Percentiles rank a stretch among this genome's conserved stretches.
Evolutionary conservation across 2,329 filamentous ascomycete genomes (phyloP).

Genomic region (Aspergillus spinulosporus): DNA sequence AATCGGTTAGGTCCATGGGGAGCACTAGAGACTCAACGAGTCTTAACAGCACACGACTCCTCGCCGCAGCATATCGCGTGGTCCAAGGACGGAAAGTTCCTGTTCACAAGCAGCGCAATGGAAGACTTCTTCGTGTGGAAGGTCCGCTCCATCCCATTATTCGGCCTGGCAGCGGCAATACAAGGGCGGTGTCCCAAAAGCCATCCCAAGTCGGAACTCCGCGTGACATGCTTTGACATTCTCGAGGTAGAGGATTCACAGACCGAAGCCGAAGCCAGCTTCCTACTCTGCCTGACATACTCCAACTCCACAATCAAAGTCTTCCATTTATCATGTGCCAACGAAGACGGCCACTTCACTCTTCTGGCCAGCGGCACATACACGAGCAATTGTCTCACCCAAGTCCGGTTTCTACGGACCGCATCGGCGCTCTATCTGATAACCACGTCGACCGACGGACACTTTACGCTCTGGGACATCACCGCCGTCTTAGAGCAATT

Average conservation of each 20-base stretch:
- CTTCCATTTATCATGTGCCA: slow-evolving; percentile 43
- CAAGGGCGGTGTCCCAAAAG: slow-evolving; percentile 51
- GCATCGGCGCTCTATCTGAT: slow-evolving; percentile 47
- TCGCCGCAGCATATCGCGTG: slow-evolving; percentile 81
- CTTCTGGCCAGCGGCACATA: slow-evolving; percentile 60
- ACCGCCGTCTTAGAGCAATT: slow-evolving; percentile 30
- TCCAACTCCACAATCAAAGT: slow-evolving; percentile 78
- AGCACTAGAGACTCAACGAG: slow-evolving; percentile 56
- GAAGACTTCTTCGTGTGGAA: slow-evolving; percentile 91
- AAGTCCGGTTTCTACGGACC: slow-evolving; percentile 49
- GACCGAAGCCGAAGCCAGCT: slow-evolving; percentile 33
- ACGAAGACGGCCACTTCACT: slow-evolving; percentile 28
- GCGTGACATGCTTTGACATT: slow-evolving; percentile 78
- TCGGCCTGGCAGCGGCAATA: slow-evolving; percentile 55
- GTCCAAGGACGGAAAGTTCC: slow-evolving; percentile 64
- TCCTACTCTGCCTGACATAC: slow-evolving; percentile 70
- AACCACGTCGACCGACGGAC: slow-evolving; percentile 82
- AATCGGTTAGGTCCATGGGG: slow-evolving; percentile 22
- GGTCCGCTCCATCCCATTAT: slow-evolving; percentile 56
- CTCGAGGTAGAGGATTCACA: slow-evolving; percentile 30
- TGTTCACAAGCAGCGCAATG: slow-evolving; percentile 83
- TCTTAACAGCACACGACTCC: slow-evolving; percentile 74
- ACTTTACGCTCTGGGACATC: slow-evolving; percentile 63
- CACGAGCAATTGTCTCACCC: slow-evolving; percentile 74
- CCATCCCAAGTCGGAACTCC: slow-evolving; percentile 63